Conservation (phyloP, 2,329 filamentous ascomycete genomes). For the Ampelomyces quisqualis region DNA sequence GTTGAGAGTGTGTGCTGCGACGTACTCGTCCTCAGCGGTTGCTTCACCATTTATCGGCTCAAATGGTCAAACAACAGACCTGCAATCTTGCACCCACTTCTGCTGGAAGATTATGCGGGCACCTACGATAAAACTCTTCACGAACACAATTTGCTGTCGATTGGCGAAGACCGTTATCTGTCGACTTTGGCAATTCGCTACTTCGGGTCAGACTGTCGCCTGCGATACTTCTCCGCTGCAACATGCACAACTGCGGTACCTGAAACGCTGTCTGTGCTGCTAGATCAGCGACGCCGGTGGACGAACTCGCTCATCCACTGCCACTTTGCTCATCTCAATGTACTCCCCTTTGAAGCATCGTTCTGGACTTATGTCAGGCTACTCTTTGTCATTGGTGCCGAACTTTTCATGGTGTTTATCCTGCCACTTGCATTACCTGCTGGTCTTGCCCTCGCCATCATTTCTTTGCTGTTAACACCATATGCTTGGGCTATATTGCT, state of each 20-base stretch:
- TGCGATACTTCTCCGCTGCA: neutral
- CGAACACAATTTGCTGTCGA: neutral
- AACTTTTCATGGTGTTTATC: neutral
- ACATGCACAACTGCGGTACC: neutral
- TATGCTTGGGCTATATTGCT: neutral
- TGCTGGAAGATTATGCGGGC: neutral
- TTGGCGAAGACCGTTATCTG: neutral
- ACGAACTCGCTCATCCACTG: neutral
- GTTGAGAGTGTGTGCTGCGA: neutral
- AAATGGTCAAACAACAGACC: neutral
- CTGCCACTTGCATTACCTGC: neutral
- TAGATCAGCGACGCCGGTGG: neutral
- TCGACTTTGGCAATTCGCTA: neutral
- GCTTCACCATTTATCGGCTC: neutral
- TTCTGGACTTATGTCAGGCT: neutral
- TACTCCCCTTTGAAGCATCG: neutral
- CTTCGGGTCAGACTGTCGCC: neutral
- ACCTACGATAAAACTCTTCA: neutral
- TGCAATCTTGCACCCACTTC: neutral
- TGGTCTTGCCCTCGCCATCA: neutral
- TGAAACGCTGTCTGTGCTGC: neutral
- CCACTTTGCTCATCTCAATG: neutral
- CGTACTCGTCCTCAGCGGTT: neutral
- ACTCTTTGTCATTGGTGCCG: neutral
- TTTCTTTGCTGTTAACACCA: neutral